Conservation (phyloP, 2,329 filamentous ascomycete species). For the Daldinia sp. region DNA sequence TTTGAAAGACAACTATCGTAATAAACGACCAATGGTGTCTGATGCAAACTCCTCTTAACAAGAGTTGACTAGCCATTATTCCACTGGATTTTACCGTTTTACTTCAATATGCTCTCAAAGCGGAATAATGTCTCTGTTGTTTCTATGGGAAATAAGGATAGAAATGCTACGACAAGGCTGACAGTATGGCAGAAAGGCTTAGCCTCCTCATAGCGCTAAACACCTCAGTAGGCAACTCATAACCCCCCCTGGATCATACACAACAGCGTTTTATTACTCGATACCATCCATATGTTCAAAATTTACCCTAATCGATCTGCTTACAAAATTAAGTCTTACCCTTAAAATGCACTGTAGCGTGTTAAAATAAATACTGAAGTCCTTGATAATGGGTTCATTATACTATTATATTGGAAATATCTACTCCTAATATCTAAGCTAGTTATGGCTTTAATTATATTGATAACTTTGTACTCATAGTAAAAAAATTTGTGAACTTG, state of each 20-base stretch:
- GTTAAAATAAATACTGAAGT: too few relatives aligned
- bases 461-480: background rate
- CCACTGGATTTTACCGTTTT: background rate
- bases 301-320: background rate
- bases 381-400: background rate
- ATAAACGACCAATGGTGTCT: background rate
- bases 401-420: background rate
- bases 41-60: background rate
- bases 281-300: background rate
- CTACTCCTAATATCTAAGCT: conserved; percentile 1
- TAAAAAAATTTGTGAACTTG: conserved; percentile 8
- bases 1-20: background rate
- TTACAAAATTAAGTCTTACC: background rate
- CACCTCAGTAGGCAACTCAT: conserved; percentile 5
- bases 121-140: background rate
- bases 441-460: background rate
- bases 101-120: background rate
- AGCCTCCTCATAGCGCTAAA: background rate
- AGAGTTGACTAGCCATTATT: background rate
- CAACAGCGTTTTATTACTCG: background rate
- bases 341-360: too few relatives aligned
- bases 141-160: background rate
- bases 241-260: background rate
- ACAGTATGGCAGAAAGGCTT: background rate
- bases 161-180: background rate